Evolutionary conservation across 768 basidiomycete species (phyloP).

Genomic region (Pulveroboletus sp.): DNA sequence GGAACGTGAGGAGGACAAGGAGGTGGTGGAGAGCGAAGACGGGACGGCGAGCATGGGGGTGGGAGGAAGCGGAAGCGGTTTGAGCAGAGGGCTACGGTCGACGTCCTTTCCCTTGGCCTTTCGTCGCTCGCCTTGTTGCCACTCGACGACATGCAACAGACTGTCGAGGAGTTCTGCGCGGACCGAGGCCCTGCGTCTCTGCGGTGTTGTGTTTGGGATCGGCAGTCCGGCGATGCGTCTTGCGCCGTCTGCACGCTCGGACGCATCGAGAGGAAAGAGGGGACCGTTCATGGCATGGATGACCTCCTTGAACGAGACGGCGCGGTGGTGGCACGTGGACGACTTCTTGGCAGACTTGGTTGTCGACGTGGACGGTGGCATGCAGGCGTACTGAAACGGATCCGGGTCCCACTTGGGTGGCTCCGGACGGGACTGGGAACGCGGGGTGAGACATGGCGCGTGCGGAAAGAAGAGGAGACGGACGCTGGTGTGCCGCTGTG

Average conservation of each 20-base stretch:
- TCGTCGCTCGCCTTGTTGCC: slow-evolving; percentile 38
- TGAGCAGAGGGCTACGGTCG: slow-evolving; percentile 26
- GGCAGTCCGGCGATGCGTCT: slow-evolving; percentile 26
- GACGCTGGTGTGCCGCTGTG: slow-evolving; percentile 21
- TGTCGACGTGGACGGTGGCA: slow-evolving; percentile 22
- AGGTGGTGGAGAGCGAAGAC: slow-evolving; percentile 21
- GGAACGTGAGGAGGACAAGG: slow-evolving; percentile 35
- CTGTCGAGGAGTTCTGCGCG: slow-evolving; percentile 41
- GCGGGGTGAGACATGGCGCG: background rate
- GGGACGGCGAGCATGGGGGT: slow-evolving; percentile 18
- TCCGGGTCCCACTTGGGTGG: slow-evolving; percentile 19
- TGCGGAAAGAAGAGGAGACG: slow-evolving; percentile 5
- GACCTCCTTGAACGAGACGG: slow-evolving; percentile 57
- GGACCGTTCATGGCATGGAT: slow-evolving; percentile 55
- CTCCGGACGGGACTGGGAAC: slow-evolving; percentile 18
- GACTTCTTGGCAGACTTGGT: slow-evolving; percentile 12
- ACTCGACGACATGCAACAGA: slow-evolving; percentile 43
- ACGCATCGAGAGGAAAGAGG: slow-evolving; percentile 46
- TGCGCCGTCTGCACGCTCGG: slow-evolving; percentile 32
- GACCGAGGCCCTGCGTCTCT: slow-evolving; percentile 19
- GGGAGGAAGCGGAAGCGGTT: slow-evolving; percentile 11
- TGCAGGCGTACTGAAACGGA: slow-evolving; percentile 34
- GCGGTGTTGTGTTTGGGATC: slow-evolving; percentile 11
- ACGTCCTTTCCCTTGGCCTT: slow-evolving; percentile 41
- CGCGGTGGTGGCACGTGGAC: slow-evolving; percentile 27